These are phyloP conservation scores for Endocalyx cinctus DNA, from an alignment of 2,329 filamentous ascomycete genomes.

Conservation along the genomic window DNA sequence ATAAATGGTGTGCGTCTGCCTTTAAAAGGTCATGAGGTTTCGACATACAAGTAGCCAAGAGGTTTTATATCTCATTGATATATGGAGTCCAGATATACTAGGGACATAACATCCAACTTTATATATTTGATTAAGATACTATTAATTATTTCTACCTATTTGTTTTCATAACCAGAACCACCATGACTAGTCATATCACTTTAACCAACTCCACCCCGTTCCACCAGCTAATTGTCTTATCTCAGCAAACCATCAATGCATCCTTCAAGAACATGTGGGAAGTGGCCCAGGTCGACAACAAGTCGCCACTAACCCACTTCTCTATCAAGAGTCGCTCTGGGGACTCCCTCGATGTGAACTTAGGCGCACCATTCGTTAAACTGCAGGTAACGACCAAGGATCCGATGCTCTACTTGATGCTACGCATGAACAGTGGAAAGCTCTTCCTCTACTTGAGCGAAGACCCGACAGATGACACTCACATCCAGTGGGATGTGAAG, in stretches of 20 bases:
- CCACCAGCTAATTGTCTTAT: background rate
- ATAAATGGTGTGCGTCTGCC: no score
- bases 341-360: background rate
- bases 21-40: no score
- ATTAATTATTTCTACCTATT: no score
- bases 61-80: no score
- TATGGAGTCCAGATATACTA: no score
- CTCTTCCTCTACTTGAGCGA: background rate
- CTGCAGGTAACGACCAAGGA: background rate
- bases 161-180: no score
- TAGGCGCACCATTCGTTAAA: background rate
- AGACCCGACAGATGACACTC: background rate
- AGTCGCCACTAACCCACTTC: background rate
- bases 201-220: background rate
- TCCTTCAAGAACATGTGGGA: slow-evolving; percentile 1
- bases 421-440: background rate
- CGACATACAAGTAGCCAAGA: no score
- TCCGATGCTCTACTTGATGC: background rate
- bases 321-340: background rate
- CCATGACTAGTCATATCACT: background rate
- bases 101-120: no score
- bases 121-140: no score
- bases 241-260: background rate
- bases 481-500: background rate
- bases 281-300: background rate